These are phyloP conservation scores for Citrus reticulata DNA, from an alignment of 345 rosid species.

Conservation along the genomic window DNA sequence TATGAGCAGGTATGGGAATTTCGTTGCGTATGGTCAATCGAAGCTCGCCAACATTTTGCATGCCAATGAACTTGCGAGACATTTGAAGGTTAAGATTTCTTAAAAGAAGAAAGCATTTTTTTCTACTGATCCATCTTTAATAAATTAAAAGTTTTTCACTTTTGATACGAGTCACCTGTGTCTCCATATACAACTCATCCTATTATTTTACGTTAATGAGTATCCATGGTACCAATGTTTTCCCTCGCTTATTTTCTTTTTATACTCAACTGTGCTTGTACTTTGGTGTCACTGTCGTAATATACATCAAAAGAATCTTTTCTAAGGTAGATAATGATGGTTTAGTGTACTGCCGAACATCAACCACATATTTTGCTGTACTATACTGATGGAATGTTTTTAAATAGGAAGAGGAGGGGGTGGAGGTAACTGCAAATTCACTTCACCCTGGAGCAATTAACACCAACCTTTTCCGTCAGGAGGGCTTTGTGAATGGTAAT, in stretches of 20 bases:
- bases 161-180: not conserved
- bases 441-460: slow-evolving; percentile 67
- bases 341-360: not conserved
- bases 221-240: not conserved
- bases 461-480: slow-evolving; percentile 57
- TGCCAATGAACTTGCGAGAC: slow-evolving; percentile 74
- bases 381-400: not conserved
- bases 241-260: not conserved
- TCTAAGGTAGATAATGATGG: not conserved
- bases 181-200: not conserved
- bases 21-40: slow-evolving; percentile 64
- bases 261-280: not conserved
- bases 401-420: slow-evolving; percentile 49
- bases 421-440: slow-evolving; percentile 60
- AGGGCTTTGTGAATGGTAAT: not conserved
- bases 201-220: not conserved
- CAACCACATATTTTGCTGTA: not conserved
- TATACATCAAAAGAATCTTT: not conserved
- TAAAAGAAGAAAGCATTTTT: not conserved
- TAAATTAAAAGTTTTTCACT: not conserved
- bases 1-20: slow-evolving; percentile 43
- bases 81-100: slow-evolving; percentile 48
- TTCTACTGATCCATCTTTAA: not conserved
- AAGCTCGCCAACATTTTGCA: slow-evolving; percentile 81
- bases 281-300: not conserved